phyloP scores from a whole-genome alignment of 1,139 yeast genomes.

The Yamadazyma buinensis region DNA sequence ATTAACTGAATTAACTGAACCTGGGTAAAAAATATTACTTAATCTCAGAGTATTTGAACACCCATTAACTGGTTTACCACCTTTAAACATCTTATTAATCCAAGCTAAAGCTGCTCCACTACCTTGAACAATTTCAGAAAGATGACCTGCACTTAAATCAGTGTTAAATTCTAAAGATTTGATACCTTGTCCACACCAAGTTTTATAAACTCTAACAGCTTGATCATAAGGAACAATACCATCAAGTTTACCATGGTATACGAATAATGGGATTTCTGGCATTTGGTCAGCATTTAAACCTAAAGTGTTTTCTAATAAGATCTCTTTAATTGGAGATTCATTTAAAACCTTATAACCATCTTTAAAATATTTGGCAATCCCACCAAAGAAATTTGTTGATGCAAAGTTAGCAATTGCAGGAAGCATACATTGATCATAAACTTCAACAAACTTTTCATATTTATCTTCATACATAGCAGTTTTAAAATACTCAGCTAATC shows the following conservation, averaged over 20 bases:
- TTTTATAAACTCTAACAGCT: conserved; percentile 22
- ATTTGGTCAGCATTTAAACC: conserved; percentile 14
- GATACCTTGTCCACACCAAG: conserved; percentile 30
- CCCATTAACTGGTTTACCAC: conserved; percentile 24
- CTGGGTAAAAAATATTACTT: conserved; percentile 24
- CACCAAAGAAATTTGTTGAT: conserved; percentile 14
- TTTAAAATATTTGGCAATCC: conserved; percentile 14
- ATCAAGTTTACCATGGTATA: conserved; percentile 31
- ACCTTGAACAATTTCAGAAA: conserved; percentile 23
- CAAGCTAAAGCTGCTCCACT: conserved; percentile 29
- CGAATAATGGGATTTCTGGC: conserved; percentile 32
- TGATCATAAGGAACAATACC: conserved; percentile 25
- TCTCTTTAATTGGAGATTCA: conserved; percentile 11
- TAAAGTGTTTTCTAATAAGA: conserved; percentile 21
- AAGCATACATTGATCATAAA: conserved; percentile 15
- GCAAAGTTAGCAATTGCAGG: conserved; percentile 13
- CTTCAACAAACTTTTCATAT: conserved; percentile 11
- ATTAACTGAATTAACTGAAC: conserved; percentile 7
- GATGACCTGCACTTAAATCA: conserved; percentile 25
- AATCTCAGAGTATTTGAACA: conserved; percentile 20
- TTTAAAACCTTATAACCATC: conserved; percentile 16
- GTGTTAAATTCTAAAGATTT: conserved; percentile 27
- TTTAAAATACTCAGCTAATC: conserved; percentile 10
- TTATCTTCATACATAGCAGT: conserved; percentile 12
- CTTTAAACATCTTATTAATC: conserved; percentile 19